Conservation (phyloP, 1,139 yeast genomes). For the Pichiaceae sp. region DNA sequence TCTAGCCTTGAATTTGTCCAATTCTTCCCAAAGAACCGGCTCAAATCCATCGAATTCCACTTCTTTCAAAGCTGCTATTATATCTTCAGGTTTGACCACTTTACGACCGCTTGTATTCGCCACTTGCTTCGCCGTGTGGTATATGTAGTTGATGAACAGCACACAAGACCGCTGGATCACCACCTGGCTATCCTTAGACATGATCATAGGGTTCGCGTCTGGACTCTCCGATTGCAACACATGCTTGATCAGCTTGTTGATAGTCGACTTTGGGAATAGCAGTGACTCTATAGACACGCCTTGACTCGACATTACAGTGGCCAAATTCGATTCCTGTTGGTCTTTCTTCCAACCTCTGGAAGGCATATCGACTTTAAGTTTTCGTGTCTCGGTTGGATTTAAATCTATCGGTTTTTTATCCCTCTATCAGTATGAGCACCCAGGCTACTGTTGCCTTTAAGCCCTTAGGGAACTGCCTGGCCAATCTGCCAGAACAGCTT, state of each 20-base stretch:
- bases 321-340: conserved; percentile 48
- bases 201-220: conserved; percentile 16
- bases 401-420: neutral
- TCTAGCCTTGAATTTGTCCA: conserved; percentile 34
- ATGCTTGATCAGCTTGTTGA: conserved; percentile 51
- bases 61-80: conserved; percentile 47
- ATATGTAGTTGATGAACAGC: conserved; percentile 59
- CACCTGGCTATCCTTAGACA: conserved; percentile 57
- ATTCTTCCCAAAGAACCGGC: conserved; percentile 44
- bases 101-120: conserved; percentile 48
- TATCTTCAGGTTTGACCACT: conserved; percentile 59
- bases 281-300: conserved; percentile 56
- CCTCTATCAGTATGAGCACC: neutral
- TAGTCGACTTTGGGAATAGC: conserved; percentile 57
- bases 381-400: neutral
- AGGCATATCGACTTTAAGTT: conserved; percentile 39
- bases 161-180: conserved; percentile 70
- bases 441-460: conserved; percentile 13
- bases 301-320: conserved; percentile 45
- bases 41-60: conserved; percentile 48
- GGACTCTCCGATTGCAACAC: conserved; percentile 20
- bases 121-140: conserved; percentile 52
- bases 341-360: conserved; percentile 81
- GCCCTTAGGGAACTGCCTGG: conserved; percentile 17
- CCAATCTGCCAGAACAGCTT: conserved; percentile 18